Conservation (phyloP, 139 green algal genomes). For the Tetratostichococcus sp. region DNA sequence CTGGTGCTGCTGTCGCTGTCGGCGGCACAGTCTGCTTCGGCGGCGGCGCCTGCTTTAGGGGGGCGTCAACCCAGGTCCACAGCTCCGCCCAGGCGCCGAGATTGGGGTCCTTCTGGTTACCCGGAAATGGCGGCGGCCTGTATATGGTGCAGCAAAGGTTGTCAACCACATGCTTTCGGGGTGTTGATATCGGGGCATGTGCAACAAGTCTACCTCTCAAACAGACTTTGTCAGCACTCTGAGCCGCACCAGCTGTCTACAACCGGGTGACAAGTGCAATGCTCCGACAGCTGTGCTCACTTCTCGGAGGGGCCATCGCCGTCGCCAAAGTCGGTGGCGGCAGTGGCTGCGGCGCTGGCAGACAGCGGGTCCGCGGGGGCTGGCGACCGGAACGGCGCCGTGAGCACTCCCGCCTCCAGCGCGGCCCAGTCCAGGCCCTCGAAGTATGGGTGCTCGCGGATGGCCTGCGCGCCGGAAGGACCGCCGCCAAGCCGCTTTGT, state of each 20-base stretch:
- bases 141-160: too few species aligned
- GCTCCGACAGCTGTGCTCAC: too few species aligned
- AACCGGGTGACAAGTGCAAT: too few species aligned
- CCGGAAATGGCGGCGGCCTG: neutral
- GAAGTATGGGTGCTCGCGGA: constrained; percentile 1
- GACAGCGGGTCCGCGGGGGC: neutral
- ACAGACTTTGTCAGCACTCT: too few species aligned
- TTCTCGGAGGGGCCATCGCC: too few species aligned
- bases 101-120: neutral
- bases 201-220: neutral
- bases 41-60: neutral
- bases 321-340: too few species aligned
- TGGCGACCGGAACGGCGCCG: neutral
- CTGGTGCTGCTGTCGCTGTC: neutral
- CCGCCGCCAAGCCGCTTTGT: neutral
- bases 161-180: too few species aligned
- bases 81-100: neutral
- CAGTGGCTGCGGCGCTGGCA: too few species aligned
- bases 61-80: neutral
- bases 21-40: neutral
- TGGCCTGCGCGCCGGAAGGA: neutral
- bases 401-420: neutral
- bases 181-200: too few species aligned
- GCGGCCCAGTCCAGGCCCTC: constrained; percentile 6
- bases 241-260: too few species aligned